A percentile compares a stretch with the other conserved stretches of the same genome.
Evolutionary conservation across 352 stramenopile species (phyloP).

Genomic region (Thalassiosira hispida): DNA sequence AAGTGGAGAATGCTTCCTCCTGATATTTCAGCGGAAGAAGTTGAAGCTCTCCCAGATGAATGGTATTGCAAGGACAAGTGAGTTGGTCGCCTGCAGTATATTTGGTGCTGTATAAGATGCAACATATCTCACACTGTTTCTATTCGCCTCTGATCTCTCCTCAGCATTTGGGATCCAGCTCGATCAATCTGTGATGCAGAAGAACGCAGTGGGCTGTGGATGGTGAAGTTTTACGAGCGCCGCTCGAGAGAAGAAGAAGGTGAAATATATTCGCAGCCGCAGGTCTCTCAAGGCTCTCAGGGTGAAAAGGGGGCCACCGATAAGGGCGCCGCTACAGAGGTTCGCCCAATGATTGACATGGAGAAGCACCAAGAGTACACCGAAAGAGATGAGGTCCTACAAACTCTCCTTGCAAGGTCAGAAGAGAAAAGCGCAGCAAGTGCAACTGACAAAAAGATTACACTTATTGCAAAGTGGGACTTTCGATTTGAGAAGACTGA

Average conservation of each 20-base stretch:
- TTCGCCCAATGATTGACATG: slow-evolving; percentile 11
- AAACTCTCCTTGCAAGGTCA: slow-evolving; percentile 39
- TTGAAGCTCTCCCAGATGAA: slow-evolving; percentile 89
- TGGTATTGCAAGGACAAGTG: slow-evolving; percentile 90
- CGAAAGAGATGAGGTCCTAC: slow-evolving; percentile 50
- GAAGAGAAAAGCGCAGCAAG: slow-evolving; percentile 39
- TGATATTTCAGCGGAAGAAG: slow-evolving; percentile 80
- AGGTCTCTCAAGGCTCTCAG: slow-evolving; percentile 22
- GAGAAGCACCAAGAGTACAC: slow-evolving; percentile 34
- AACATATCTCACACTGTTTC: slow-evolving; percentile 16
- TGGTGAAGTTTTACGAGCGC: slow-evolving; percentile 36
- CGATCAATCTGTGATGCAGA: slow-evolving; percentile 87
- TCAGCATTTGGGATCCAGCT: slow-evolving; percentile 90
- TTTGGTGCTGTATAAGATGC: not conserved
- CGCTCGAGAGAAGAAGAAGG: slow-evolving; percentile 31
- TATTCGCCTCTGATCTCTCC: slow-evolving; percentile 34
- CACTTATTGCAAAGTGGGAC: slow-evolving; percentile 39
- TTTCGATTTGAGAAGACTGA: slow-evolving; percentile 34
- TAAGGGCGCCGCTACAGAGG: not conserved
- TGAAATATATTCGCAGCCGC: slow-evolving; percentile 25
- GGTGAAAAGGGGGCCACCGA: too few species aligned
- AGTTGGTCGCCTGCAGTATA: slow-evolving; percentile 11
- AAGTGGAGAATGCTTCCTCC: slow-evolving; percentile 91
- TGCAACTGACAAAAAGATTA: slow-evolving; percentile 12
- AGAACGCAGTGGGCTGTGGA: slow-evolving; percentile 78